Percentiles rank a stretch among this genome's conserved stretches.
These are phyloP conservation scores for Papilionanthe hybrid DNA, from an alignment of 116 monocot genomes.

Conservation along the genomic window DNA sequence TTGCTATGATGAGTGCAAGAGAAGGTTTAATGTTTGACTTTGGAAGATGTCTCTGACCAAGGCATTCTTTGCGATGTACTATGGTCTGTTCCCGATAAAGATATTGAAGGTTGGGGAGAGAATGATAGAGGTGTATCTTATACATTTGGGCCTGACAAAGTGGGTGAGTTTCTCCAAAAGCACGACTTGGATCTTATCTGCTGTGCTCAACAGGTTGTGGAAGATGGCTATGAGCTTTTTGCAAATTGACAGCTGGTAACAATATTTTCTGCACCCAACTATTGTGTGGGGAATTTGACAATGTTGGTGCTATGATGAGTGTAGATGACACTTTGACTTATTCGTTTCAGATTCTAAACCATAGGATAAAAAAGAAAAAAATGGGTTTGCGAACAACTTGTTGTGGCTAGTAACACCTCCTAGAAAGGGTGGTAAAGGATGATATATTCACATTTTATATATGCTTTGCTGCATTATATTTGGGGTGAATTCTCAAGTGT, in stretches of 20 bases:
- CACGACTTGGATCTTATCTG: constrained; percentile 31
- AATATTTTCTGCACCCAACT: constrained; percentile 32
- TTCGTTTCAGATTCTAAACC: constrained; percentile 33
- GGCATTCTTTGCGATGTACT: constrained; percentile 25
- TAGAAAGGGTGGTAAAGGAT: constrained; percentile 35
- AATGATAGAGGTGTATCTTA: constrained; percentile 32
- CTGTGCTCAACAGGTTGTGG: constrained; percentile 29
- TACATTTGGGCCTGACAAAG: constrained; percentile 26
- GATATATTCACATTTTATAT: too few species aligned
- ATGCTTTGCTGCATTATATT: too few species aligned
- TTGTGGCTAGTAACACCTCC: constrained; percentile 25
- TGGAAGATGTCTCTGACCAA: constrained; percentile 31
- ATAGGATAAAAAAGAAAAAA: constrained; percentile 29
- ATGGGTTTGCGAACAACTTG: constrained; percentile 24
- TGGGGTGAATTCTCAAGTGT: too few species aligned
- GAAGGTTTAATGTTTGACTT: constrained; percentile 26
- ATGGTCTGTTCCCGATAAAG: constrained; percentile 33
- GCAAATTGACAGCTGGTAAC: constrained; percentile 27
- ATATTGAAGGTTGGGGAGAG: constrained; percentile 28
- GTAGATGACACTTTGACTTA: constrained; percentile 32
- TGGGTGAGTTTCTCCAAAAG: constrained; percentile 27
- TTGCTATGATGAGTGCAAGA: constrained; percentile 29
- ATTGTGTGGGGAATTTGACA: constrained; percentile 34
- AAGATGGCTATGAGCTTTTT: constrained; percentile 34
- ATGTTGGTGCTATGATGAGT: constrained; percentile 37